Base-by-base conservation (phyloP, 2,329 filamentous ascomycete species). In the Penicillium sp. region DNA sequence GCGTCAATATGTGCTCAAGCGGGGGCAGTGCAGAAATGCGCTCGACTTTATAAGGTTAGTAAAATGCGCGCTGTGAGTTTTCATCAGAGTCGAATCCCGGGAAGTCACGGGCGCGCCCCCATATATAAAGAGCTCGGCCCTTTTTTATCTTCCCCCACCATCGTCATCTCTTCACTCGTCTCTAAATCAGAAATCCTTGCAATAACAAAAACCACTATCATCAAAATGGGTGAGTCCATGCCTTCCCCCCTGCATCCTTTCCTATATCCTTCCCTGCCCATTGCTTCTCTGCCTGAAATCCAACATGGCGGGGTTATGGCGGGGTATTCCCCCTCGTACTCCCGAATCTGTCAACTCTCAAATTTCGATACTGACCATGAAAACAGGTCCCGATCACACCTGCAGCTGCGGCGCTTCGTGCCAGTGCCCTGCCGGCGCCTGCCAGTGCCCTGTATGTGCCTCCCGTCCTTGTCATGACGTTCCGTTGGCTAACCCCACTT, bases 341-440 rank as follows among this genome's bases (percentile, higher is more conserved):
- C 37, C 43, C 32, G 13, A 43, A 29, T 29, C 5, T 31, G 20
- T 27, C 20, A 7, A 4, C 7, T 32, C 37, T 32, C 29, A 28
- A 12, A 46, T 49, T 35, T 12, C 20, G 27, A 52, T 48, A 37
- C 49, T 61, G 42, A 57, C 53, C 25, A 53, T 39, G 10, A 9
- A 15, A 13, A 54, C 46, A 67, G 60, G 57, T 60, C 55, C 58
- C 55, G 67, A 67, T 50, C 69, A 70, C 68, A 61, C 59, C 54
- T 72, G 70, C 65, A 67, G 61, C 64, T 72, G 69, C 61, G 70
- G 70, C 55, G 50, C 63, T 60, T 68, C 68, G 52, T 72, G 69
- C 68, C 62, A 67, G 58, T 71, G 70, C 65, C 69, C 70, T 57
- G 61, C 69, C 57, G 70, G 69, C 58, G 48, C 56, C 38, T 72